These are phyloP conservation scores for Aphanomyces stellatus DNA, from an alignment of 352 stramenopile genomes.

Conservation along the genomic window DNA sequence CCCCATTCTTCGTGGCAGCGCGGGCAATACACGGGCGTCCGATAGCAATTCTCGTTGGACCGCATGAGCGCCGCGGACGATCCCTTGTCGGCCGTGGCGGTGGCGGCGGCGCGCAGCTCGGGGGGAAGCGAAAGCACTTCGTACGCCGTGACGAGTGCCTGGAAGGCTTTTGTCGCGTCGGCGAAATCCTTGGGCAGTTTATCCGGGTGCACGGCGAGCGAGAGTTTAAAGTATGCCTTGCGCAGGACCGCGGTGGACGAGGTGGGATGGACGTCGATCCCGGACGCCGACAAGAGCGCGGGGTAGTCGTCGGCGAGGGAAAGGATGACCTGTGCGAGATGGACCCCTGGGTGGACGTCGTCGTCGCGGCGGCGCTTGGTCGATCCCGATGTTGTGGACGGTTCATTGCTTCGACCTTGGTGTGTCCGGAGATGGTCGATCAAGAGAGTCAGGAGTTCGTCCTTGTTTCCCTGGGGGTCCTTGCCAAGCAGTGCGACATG, in stretches of 20 bases:
- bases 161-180: constrained; percentile 20
- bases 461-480: constrained; percentile 7
- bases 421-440: constrained; percentile 11
- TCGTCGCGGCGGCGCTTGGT: background rate
- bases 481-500: constrained; percentile 11
- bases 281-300: background rate
- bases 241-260: background rate
- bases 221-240: constrained; percentile 15
- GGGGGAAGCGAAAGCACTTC: constrained; percentile 6
- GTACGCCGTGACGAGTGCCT: constrained; percentile 20
- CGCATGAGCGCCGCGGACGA: constrained; percentile 1
- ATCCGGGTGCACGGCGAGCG: constrained; percentile 15
- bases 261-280: background rate
- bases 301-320: constrained; percentile 16
- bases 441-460: constrained; percentile 17
- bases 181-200: constrained; percentile 4
- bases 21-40: constrained; percentile 17
- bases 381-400: background rate
- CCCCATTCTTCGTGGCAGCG: constrained; percentile 19
- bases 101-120: background rate
- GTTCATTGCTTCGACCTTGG: no score
- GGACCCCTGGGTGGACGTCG: background rate
- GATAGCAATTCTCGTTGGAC: constrained; percentile 19
- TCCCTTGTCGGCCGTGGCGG: background rate
- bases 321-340: background rate